Evolutionary conservation across 495 filamentous ascomycete species (phyloP).

Genomic region (Patellaria atrata): DNA sequence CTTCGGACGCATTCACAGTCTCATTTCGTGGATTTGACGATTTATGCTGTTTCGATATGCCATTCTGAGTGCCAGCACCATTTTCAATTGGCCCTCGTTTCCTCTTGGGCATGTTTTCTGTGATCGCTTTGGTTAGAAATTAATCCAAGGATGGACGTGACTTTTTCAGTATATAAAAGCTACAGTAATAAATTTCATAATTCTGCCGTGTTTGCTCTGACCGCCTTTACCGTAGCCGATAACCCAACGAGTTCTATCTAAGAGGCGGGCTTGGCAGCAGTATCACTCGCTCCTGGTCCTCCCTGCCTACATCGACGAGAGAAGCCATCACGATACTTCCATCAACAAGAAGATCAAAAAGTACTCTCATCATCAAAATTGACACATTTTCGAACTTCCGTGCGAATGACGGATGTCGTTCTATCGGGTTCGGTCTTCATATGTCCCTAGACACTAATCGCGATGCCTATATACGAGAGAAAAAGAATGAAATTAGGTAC

Average conservation of each 20-base stretch:
- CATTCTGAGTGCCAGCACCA: too few relatives aligned
- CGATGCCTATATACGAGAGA: slow-evolving; percentile 42
- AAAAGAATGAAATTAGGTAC: slow-evolving; percentile 49
- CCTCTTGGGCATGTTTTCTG: slow-evolving; percentile 54
- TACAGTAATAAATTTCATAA: slow-evolving; percentile 10
- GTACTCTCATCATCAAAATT: slow-evolving; percentile 33
- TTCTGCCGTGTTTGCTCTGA: slow-evolving; percentile 8
- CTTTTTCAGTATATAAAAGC: too few relatives aligned
- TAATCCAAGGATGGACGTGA: too few relatives aligned
- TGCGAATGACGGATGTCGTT: slow-evolving; percentile 46
- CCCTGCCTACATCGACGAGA: slow-evolving; percentile 2
- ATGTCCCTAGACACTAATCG: slow-evolving; percentile 35
- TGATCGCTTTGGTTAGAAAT: too few relatives aligned
- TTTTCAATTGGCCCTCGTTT: slow-evolving; percentile 44
- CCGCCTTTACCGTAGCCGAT: slow-evolving; percentile 1
- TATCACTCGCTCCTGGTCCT: slow-evolving; percentile 2
- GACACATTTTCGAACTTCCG: slow-evolving; percentile 10
- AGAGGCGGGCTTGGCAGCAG: not conserved
- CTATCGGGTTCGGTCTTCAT: slow-evolving; percentile 31
- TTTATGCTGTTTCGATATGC: slow-evolving; percentile 13
- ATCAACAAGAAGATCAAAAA: slow-evolving; percentile 14
- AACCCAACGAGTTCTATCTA: not conserved
- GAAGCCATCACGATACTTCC: slow-evolving; percentile 7
- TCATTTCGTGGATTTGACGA: slow-evolving; percentile 26
- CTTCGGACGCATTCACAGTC: not conserved